Evolutionary conservation across 148 eudicot genomes (phyloP).

Genomic region (Silene conica): DNA sequence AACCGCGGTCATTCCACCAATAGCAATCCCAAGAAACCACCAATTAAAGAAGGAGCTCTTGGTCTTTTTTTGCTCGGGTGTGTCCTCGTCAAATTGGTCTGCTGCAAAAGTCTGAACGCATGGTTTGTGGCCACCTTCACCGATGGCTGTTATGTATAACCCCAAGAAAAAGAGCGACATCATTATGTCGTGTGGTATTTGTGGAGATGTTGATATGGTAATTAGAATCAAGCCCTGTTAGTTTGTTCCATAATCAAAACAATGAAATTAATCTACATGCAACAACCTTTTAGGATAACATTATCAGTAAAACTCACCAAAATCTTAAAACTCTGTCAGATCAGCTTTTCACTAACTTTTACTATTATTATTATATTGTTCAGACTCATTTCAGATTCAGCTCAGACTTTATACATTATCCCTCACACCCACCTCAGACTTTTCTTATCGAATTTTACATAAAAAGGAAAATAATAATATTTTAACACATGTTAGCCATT

Average conservation of each 20-base stretch:
- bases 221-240: slow-evolving; percentile 48
- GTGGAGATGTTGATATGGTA: slow-evolving; percentile 36
- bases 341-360: too few species aligned
- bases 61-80: slow-evolving; percentile 38
- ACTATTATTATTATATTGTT: too few species aligned
- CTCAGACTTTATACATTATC: too few species aligned
- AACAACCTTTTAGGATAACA: too few species aligned
- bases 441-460: too few species aligned
- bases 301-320: too few species aligned
- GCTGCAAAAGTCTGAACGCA: slow-evolving; percentile 77
- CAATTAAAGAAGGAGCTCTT: slow-evolving; percentile 80
- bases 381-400: too few species aligned
- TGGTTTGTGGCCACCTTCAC: slow-evolving; percentile 80
- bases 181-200: slow-evolving; percentile 21
- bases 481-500: too few species aligned
- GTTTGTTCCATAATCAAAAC: neutral
- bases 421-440: too few species aligned
- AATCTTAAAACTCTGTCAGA: too few species aligned
- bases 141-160: slow-evolving; percentile 46
- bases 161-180: slow-evolving; percentile 39
- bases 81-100: slow-evolving; percentile 60
- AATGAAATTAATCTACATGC: too few species aligned
- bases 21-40: slow-evolving; percentile 71
- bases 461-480: too few species aligned
- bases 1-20: slow-evolving; percentile 44